These are phyloP conservation scores for Kurtzmaniella cleridarum DNA, from an alignment of 805 yeast species.

Conservation along the genomic window DNA sequence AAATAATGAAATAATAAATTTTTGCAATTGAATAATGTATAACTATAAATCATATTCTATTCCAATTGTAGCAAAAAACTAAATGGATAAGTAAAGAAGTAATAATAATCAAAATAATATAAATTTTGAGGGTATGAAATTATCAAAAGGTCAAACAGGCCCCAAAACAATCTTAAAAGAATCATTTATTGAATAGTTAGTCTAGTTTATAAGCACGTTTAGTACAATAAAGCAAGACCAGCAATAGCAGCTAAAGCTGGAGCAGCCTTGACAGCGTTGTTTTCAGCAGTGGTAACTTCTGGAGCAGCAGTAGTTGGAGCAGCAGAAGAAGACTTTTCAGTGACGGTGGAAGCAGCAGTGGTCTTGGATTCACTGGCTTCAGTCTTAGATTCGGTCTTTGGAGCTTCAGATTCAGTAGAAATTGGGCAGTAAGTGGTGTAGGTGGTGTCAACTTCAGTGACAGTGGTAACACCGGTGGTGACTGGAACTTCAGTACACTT, in stretches of 20 bases:
- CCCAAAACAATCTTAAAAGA: not conserved
- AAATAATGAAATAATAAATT: not conserved
- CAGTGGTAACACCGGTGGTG: slow-evolving; percentile 20
- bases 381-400: too few relatives aligned
- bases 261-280: slow-evolving; percentile 6
- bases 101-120: not conserved
- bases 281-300: slow-evolving; percentile 9
- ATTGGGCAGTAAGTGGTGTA: slow-evolving; percentile 21
- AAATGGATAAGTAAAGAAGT: not conserved
- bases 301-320: slow-evolving; percentile 9
- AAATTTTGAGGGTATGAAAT: not conserved
- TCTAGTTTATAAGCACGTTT: slow-evolving; percentile 1
- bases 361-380: slow-evolving; percentile 9
- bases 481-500: slow-evolving; percentile 16
- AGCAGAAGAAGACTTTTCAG: slow-evolving; percentile 6
- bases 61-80: not conserved
- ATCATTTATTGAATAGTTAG: not conserved
- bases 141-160: not conserved
- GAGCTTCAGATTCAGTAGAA: slow-evolving; percentile 6
- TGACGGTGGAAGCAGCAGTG: slow-evolving; percentile 8
- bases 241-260: slow-evolving; percentile 21
- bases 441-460: slow-evolving; percentile 14
- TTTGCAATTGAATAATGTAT: not conserved
- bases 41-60: not conserved
- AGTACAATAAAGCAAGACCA: slow-evolving; percentile 12